A percentile compares a stretch with the other conserved stretches of the same genome.
These are phyloP conservation scores for Corynascus novoguineensis DNA, from an alignment of 495 filamentous ascomycete species.

Conservation along the genomic window DNA sequence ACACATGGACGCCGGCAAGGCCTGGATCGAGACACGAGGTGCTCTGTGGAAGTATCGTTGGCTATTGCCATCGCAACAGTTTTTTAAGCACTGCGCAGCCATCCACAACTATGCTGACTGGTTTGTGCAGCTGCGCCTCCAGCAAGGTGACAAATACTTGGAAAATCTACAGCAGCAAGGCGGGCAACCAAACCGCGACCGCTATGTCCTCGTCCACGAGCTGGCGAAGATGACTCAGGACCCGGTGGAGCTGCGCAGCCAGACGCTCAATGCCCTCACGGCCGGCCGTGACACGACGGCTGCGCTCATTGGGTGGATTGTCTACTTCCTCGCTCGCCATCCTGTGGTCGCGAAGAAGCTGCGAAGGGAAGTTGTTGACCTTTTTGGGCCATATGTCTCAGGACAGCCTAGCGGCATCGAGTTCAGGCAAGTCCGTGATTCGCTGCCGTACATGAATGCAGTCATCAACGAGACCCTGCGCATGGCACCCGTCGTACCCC, in stretches of 20 bases:
- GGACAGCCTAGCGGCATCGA: slow-evolving; percentile 21
- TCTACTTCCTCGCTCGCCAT: slow-evolving; percentile 48
- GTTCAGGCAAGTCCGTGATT: slow-evolving; percentile 36
- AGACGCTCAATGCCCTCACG: slow-evolving; percentile 60
- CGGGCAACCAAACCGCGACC: slow-evolving; percentile 7
- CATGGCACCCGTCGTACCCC: slow-evolving; percentile 34
- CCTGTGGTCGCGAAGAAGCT: slow-evolving; percentile 46
- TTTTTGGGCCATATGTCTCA: slow-evolving; percentile 30
- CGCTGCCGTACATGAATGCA: slow-evolving; percentile 41
- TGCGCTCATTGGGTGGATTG: slow-evolving; percentile 52
- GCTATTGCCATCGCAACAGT: slow-evolving; percentile 40
- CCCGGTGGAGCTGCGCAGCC: slow-evolving; percentile 53
- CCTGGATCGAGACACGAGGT: slow-evolving; percentile 40
- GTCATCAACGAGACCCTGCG: slow-evolving; percentile 45
- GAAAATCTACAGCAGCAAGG: slow-evolving; percentile 1
- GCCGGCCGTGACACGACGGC: slow-evolving; percentile 56
- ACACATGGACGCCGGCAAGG: slow-evolving; percentile 46
- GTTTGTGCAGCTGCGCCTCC: slow-evolving; percentile 37
- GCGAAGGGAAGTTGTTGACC: slow-evolving; percentile 42
- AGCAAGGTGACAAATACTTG: slow-evolving; percentile 16
- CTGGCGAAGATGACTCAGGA: slow-evolving; percentile 55
- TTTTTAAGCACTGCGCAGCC: slow-evolving; percentile 38
- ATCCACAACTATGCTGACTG: slow-evolving; percentile 49
- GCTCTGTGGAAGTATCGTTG: slow-evolving; percentile 45
- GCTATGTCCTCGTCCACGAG: slow-evolving; percentile 62